Evolutionary conservation across 2,329 filamentous ascomycete species (phyloP).

Genomic region (Fragosphaeria purpurea): DNA sequence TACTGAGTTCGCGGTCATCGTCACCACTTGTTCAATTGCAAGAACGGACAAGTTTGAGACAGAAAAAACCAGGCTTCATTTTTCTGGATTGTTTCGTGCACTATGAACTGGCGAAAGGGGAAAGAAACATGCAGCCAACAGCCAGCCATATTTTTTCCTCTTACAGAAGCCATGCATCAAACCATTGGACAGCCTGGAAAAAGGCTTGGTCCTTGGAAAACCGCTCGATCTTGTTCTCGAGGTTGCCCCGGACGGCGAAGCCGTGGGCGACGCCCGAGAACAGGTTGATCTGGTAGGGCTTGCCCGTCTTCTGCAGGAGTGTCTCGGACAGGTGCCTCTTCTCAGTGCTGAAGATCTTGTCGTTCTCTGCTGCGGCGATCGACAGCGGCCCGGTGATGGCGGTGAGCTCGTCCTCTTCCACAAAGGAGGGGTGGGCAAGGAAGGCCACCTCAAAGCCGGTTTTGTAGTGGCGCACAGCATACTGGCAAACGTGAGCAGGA

Average conservation of each 20-base stretch:
- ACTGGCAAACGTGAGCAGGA: constrained; percentile 30
- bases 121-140: no score
- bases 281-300: constrained; percentile 67
- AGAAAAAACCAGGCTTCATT: no score
- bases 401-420: constrained; percentile 55
- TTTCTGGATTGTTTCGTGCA: no score
- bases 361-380: constrained; percentile 55
- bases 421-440: constrained; percentile 67
- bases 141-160: no score
- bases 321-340: constrained; percentile 55
- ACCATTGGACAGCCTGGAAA: constrained; percentile 67
- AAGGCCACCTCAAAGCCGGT: constrained; percentile 60
- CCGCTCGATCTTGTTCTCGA: constrained; percentile 43
- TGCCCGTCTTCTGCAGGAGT: constrained; percentile 46
- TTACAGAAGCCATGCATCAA: constrained; percentile 46
- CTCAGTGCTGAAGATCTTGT: constrained; percentile 54
- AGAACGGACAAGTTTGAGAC: no score
- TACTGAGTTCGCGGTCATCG: no score
- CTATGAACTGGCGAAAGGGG: no score
- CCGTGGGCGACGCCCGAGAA: constrained; percentile 65
- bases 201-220: constrained; percentile 79
- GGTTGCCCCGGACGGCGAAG: constrained; percentile 61
- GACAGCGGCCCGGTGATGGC: constrained; percentile 58
- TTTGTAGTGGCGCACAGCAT: constrained; percentile 57
- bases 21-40: no score